These are phyloP conservation scores for Lobosporangium transversale DNA, from an alignment of 192 early-diverging fungal genomes.

Conservation along the genomic window DNA sequence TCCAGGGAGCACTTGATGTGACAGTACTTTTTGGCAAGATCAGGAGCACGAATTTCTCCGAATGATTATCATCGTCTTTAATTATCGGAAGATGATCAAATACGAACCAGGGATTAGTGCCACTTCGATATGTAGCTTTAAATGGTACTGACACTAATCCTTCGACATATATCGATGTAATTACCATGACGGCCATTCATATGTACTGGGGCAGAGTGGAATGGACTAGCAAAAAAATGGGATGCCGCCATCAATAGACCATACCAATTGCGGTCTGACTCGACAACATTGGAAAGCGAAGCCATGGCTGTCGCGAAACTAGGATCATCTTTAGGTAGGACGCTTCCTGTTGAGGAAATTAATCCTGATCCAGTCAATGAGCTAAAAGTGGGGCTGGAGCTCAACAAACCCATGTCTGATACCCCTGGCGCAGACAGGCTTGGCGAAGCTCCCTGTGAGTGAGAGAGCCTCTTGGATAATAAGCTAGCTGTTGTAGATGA, in stretches of 20 bases:
- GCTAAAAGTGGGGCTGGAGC: constrained; percentile 2
- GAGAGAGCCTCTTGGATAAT: constrained; percentile 24
- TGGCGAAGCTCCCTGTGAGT: constrained; percentile 31
- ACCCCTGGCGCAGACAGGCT: background rate
- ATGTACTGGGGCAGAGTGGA: constrained; percentile 17
- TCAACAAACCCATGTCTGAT: background rate
- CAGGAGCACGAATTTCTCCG: constrained; percentile 32
- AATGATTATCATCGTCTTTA: background rate
- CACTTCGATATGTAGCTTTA: background rate
- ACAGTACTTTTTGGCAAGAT: constrained; percentile 20
- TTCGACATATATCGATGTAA: no score
- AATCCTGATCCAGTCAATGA: background rate
- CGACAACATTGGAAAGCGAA: constrained; percentile 1
- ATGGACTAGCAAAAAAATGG: constrained; percentile 17
- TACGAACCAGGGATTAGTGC: background rate
- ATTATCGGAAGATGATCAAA: background rate
- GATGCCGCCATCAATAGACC: constrained; percentile 34
- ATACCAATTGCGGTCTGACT: constrained; percentile 39
- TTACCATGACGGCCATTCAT: constrained; percentile 10
- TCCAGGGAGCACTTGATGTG: constrained; percentile 27
- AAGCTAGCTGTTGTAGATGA: background rate
- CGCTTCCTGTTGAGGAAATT: background rate
- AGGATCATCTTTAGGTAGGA: constrained; percentile 23
- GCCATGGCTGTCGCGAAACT: constrained; percentile 10
- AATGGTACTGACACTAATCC: no score